Conservation (phyloP, 345 rosid species). For the Hypericum androsaemum region DNA sequence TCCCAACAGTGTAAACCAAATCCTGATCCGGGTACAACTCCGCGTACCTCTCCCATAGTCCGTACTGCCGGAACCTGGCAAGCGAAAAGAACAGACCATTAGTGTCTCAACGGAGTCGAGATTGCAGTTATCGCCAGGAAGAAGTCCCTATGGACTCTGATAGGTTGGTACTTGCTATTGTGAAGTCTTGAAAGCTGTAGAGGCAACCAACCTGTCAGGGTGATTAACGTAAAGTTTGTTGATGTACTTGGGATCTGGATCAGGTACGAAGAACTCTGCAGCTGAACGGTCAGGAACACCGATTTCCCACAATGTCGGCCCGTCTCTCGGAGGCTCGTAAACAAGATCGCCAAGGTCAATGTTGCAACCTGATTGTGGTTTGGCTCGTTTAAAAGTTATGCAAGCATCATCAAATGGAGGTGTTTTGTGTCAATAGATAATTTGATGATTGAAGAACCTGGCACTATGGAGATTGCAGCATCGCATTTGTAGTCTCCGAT, state of each 20-base stretch:
- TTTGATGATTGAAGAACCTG: neutral
- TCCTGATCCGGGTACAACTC: constrained; percentile 62
- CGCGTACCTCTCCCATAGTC: constrained; percentile 79
- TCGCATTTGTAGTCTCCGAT: neutral
- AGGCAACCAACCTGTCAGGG: constrained; percentile 48
- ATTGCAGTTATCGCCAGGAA: too few species aligned
- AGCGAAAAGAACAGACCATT: neutral
- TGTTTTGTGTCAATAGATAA: too few species aligned
- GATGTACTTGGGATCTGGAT: constrained; percentile 56
- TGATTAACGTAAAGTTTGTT: constrained; percentile 53
- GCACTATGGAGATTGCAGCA: neutral
- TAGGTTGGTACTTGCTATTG: neutral
- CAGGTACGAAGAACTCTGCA: constrained; percentile 67
- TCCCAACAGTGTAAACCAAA: constrained; percentile 53
- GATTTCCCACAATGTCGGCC: constrained; percentile 88
- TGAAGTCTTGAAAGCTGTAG: neutral
- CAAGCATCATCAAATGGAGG: too few species aligned
- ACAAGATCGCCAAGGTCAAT: constrained; percentile 50
- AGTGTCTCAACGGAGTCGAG: too few species aligned
- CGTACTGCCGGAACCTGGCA: constrained; percentile 70
- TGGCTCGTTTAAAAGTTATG: neutral
- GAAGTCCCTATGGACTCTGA: too few species aligned
- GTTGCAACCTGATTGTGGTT: constrained; percentile 32
- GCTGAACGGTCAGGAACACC: constrained; percentile 84
- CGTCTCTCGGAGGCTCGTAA: constrained; percentile 72